Evolutionary conservation across 352 stramenopile genomes (phyloP).

Genomic region (Pythium pyrilobum): DNA sequence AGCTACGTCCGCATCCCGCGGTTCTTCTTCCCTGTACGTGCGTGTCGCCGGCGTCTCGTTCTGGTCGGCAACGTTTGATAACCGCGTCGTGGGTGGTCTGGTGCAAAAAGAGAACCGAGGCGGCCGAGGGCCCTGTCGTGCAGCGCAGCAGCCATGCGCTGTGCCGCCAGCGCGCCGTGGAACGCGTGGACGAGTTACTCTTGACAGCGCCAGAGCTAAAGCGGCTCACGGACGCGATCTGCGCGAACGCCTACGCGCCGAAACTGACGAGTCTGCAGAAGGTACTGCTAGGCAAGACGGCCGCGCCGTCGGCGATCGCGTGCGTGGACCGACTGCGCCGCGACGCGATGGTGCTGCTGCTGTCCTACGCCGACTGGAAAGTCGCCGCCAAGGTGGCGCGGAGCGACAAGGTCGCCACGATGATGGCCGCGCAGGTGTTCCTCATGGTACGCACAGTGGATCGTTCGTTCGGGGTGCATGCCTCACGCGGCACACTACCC

Average conservation of each 20-base stretch:
- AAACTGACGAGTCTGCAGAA: slow-evolving; percentile 22
- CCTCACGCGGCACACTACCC: too few relatives aligned
- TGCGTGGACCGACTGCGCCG: slow-evolving; percentile 34
- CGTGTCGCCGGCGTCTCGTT: background rate
- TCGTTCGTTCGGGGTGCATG: too few relatives aligned
- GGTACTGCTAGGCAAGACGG: slow-evolving; percentile 20
- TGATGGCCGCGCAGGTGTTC: slow-evolving; percentile 34
- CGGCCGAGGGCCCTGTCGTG: background rate
- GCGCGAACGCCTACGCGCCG: background rate
- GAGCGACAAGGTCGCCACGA: slow-evolving; percentile 16
- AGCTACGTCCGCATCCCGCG: slow-evolving; percentile 31
- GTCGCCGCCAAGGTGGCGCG: background rate
- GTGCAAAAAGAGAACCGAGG: slow-evolving; percentile 10
- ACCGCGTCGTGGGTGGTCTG: background rate
- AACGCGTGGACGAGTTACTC: slow-evolving; percentile 10
- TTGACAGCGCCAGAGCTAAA: slow-evolving; percentile 1
- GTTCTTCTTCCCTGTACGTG: slow-evolving; percentile 42
- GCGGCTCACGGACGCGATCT: slow-evolving; percentile 4
- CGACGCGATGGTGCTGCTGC: slow-evolving; percentile 23
- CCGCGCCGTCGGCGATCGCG: slow-evolving; percentile 21
- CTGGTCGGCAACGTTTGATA: background rate
- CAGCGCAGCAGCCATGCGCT: background rate
- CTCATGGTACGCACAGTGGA: slow-evolving; percentile 31
- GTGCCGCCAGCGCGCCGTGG: slow-evolving; percentile 10
- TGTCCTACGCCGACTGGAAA: slow-evolving; percentile 44